Evolutionary conservation across 129 eudicot species (phyloP), one percentile per base, ranked within the genome.

Genomic region (Tagetes patula): DNA sequence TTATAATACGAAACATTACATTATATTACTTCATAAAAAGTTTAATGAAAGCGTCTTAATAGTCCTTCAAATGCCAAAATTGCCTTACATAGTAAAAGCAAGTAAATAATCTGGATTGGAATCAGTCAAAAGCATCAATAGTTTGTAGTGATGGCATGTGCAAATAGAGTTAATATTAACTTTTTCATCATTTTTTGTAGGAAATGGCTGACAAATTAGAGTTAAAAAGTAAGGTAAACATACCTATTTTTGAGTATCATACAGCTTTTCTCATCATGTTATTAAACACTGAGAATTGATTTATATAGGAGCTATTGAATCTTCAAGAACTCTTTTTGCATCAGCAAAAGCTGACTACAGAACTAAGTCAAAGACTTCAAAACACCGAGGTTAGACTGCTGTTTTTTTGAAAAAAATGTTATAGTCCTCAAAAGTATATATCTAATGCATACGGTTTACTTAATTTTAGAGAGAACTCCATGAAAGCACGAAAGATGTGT

Each of bases 331-430:
- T 87, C 50, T 80, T 82, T 58, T 32, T 69, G 66, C 61, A 70
- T 71, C 89, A 84, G 62, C 92, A 84, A 69, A 82, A 82, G 69
- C 62, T 84, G 76, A 82, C 87, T 9, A 74, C 83, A 62, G 85
- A 77, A 48, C 59, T 87, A 70, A 87, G 84, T 69, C 80, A 79
- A 73, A 82, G 75, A 45, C 86, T 84, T 66, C 85, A 62, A 40
- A 65, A 42, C 53, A 47, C 81, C 4, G 77, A 87, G 89, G 92
- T 87, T 82, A 52, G 70, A 63, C 36, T 34, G 20, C 9, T 27
- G 34, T 45, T 31, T 2, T 39, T 42, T 9, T 65, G 30, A 33
- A 5, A 31, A 65, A 62, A 65, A 62, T 4, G 48, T 10, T 49
- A 54, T 33, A 61, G n/a, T 40, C 37, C 4, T 10, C 14, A 37